Base-by-base conservation (phyloP, 108 stramenopile genomes). In the Skeletonema menzelii region DNA sequence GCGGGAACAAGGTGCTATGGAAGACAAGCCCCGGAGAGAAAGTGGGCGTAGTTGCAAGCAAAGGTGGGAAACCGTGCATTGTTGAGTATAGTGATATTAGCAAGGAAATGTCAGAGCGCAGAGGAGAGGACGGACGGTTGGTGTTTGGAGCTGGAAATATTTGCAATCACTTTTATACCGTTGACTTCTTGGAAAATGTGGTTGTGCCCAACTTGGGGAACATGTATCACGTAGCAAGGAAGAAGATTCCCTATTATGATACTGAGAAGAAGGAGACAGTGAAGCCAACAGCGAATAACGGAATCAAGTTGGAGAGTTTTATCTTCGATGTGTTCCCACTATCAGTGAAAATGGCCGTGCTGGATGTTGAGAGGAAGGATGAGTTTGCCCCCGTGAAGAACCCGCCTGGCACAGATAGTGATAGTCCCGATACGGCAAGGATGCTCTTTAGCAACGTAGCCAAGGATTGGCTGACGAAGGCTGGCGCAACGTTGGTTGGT, bases 341-440 rank as follows among this genome's bases (percentile, higher is more conserved):
- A 2, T 89, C 96, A 10, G 67, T 84, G 59, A 65, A 65, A 12
- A 94, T 98, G 94, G 96, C 91, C 5, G 88, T 97, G 5, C 73
- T 93, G 64, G 98, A 98, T 69, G 94, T 97, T 1, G 47, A 72
- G n/a, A 88, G 99, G 37, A 77, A 79, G 14, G 90, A 93, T n/a
- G 97, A 97, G 82, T 99, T 99, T 73, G 96, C 97, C 22, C 98
- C 98, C 5, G 97, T 99, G 11, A 99, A 99, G 89, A 98, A 99
- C 74, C 86, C 89, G 2, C 86, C 89, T 12, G 94, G 91, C 1
- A 66, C 83, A 12, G 60, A 67, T 1, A 75, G 86, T 12, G 94
- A 95, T 68, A 87, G 85, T 82, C 94, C 94, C 1, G 91, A 95
- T 70, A 95, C 94, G 11, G 94, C 94, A 24, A 73, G 91, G 20